These are phyloP conservation scores for Leccinum huronense DNA, from an alignment of 1,284 basidiomycete genomes.

Conservation along the genomic window DNA sequence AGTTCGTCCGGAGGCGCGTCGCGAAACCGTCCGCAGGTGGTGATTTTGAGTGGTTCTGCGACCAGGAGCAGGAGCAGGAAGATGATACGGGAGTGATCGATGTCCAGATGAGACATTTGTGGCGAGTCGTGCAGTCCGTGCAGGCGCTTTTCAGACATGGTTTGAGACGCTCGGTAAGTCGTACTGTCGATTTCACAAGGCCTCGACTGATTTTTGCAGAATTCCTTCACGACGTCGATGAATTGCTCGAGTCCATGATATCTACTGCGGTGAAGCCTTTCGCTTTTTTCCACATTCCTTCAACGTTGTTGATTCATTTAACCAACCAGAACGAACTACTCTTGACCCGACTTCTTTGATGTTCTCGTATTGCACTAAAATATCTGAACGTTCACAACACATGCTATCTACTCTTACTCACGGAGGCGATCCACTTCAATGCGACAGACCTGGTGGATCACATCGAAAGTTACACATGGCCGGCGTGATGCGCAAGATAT, in stretches of 20 bases:
- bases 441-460: conserved; percentile 68
- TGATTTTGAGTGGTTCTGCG: conserved; percentile 53
- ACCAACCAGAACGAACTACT: conserved; percentile 78
- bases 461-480: conserved; percentile 77
- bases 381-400: conserved; percentile 79
- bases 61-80: conserved; percentile 28
- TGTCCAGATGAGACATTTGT: conserved; percentile 69
- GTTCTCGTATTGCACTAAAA: conserved; percentile 71
- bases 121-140: conserved; percentile 77
- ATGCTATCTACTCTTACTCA: conserved; percentile 78
- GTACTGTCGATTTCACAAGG: conserved; percentile 4
- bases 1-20: conserved; percentile 49
- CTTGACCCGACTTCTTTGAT: conserved; percentile 82
- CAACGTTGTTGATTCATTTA: conserved; percentile 12
- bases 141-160: conserved; percentile 71
- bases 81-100: too few relatives aligned
- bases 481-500: conserved; percentile 69
- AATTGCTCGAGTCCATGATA: conserved; percentile 76
- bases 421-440: conserved; percentile 81
- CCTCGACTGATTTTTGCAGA: conserved; percentile 41
- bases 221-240: conserved; percentile 66
- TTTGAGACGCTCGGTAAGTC: conserved; percentile 71
- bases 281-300: not conserved
- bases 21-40: conserved; percentile 46
- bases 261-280: conserved; percentile 60